A percentile compares a stretch with the other conserved stretches of the same genome.
Conservation (phyloP, 306 rosid species). For the Bauhinia variegata region DNA sequence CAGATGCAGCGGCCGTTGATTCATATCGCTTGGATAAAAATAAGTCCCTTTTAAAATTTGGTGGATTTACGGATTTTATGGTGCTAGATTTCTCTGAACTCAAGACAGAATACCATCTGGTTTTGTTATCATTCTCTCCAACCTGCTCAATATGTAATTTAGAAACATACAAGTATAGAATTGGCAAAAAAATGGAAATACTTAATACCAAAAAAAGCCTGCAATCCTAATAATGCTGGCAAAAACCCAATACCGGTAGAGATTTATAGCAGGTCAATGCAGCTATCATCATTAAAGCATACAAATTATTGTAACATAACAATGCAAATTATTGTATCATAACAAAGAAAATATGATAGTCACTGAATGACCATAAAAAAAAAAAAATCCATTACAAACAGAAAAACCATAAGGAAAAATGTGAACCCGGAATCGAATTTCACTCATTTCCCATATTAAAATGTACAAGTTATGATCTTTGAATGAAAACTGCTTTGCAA, state of each 20-base stretch:
- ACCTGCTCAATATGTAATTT: conserved; percentile 44
- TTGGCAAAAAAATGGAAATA: too few relatives aligned
- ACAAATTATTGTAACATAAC: too few relatives aligned
- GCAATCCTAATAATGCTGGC: too few relatives aligned
- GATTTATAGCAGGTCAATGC: too few relatives aligned
- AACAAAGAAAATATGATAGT: too few relatives aligned
- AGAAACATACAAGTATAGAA: too few relatives aligned
- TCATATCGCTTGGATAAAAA: conserved; percentile 62
- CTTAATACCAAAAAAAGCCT: too few relatives aligned
- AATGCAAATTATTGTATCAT: too few relatives aligned
- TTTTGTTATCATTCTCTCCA: conserved; percentile 48
- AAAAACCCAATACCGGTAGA: too few relatives aligned
- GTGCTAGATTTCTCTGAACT: conserved; percentile 41
- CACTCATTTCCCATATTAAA: not conserved
- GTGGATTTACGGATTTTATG: conserved; percentile 32
- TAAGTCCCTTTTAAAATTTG: conserved; percentile 39
- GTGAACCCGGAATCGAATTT: not conserved
- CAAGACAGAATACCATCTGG: conserved; percentile 63
- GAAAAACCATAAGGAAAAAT: not conserved
- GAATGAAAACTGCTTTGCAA: not conserved
- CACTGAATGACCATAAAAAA: not conserved
- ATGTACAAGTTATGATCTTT: not conserved
- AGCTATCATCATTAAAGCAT: too few relatives aligned
- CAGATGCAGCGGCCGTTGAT: conserved; percentile 79
- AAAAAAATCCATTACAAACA: not conserved